phyloP scores from a whole-genome alignment of 768 basidiomycete species.

The Rhizopogon vesiculosus region DNA sequence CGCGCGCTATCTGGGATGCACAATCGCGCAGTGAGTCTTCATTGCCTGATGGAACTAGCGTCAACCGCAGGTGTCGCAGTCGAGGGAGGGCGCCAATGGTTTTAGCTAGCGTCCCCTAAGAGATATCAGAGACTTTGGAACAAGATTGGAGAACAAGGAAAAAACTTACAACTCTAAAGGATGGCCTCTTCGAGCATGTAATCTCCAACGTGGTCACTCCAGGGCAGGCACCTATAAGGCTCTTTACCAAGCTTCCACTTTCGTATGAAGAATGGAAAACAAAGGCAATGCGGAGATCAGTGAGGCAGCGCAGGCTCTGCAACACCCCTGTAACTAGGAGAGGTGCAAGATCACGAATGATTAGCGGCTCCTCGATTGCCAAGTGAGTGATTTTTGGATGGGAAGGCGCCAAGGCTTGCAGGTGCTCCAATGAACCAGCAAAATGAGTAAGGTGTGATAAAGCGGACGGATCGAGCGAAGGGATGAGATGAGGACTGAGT shows the following conservation, averaged over 20 bases:
- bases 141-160: background rate
- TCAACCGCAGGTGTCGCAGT: conserved; percentile 56
- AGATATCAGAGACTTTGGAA: background rate
- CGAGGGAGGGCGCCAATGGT: conserved; percentile 57
- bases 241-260: conserved; percentile 63
- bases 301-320: conserved; percentile 48
- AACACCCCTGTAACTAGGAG: conserved; percentile 58
- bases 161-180: conserved; percentile 60
- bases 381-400: conserved; percentile 49
- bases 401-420: conserved; percentile 52
- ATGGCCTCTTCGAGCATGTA: conserved; percentile 63
- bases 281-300: conserved; percentile 59
- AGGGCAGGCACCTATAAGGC: conserved; percentile 63
- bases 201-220: conserved; percentile 59
- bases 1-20: conserved; percentile 57
- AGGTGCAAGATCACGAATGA: conserved; percentile 64
- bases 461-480: conserved; percentile 39
- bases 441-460: conserved; percentile 53
- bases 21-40: conserved; percentile 56
- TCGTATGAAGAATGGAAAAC: conserved; percentile 72
- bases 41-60: conserved; percentile 63
- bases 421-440: conserved; percentile 61
- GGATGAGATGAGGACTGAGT: conserved; percentile 49
- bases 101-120: conserved; percentile 45
- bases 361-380: conserved; percentile 60